Conservation (phyloP, 2,329 filamentous ascomycete species). For the Monilinia aucupariae region DNA sequence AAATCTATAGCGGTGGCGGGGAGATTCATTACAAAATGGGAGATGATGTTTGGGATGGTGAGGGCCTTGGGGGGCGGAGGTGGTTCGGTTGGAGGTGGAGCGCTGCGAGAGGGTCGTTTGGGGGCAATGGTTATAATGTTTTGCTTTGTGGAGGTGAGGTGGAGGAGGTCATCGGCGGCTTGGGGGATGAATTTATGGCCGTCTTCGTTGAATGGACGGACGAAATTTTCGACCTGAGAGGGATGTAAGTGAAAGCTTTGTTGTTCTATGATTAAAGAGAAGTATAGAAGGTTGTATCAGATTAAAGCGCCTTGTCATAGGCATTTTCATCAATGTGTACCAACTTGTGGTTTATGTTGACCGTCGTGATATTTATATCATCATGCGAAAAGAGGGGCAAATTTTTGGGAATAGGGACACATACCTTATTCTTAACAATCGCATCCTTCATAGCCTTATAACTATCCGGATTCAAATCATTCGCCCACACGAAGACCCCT, state of each 20-base stretch:
- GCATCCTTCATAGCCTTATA: slow-evolving; percentile 66
- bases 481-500: slow-evolving; percentile 89
- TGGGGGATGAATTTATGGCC: slow-evolving; percentile 73
- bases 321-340: slow-evolving; percentile 20
- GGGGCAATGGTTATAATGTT: slow-evolving; percentile 48
- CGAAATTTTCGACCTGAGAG: slow-evolving; percentile 56
- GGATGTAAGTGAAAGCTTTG: slow-evolving; percentile 11
- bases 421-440: slow-evolving; percentile 72
- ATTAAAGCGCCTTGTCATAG: slow-evolving; percentile 23
- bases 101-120: slow-evolving; percentile 33
- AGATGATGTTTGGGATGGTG: slow-evolving; percentile 66
- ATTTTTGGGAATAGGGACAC: slow-evolving; percentile 13
- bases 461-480: slow-evolving; percentile 92
- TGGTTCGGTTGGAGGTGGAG: slow-evolving; percentile 29
- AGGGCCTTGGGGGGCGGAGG: slow-evolving; percentile 40
- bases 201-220: slow-evolving; percentile 75
- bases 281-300: slow-evolving; percentile 7
- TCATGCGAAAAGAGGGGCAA: slow-evolving; percentile 11
- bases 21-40: slow-evolving; percentile 98
- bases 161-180: slow-evolving; percentile 57
- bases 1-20: slow-evolving; percentile 87
- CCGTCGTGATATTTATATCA: slow-evolving; percentile 26
- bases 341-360: slow-evolving; percentile 24
- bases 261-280: neutral
- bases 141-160: slow-evolving; percentile 45